phyloP scores from a whole-genome alignment of 108 stramenopile genomes.

The Chaetoceros muelleri region DNA sequence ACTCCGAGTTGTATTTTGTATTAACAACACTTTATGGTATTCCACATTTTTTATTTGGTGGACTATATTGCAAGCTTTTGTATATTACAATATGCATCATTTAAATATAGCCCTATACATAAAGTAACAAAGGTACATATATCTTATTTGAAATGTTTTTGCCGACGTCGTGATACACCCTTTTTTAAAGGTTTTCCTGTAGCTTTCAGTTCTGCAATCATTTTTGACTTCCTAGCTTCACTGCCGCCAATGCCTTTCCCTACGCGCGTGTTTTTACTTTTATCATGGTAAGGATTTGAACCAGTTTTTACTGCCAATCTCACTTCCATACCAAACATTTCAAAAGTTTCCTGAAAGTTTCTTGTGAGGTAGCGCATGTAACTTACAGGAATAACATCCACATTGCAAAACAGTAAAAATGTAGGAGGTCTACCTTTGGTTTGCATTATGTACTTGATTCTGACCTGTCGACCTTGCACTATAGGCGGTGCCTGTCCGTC shows the following conservation, averaged over 20 bases:
- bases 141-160: no score
- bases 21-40: no score
- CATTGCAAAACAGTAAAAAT: slow-evolving; percentile 78
- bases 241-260: slow-evolving; percentile 59
- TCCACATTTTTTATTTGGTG: no score
- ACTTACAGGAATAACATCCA: slow-evolving; percentile 37
- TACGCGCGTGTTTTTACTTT: slow-evolving; percentile 19
- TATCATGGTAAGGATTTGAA: slow-evolving; percentile 55
- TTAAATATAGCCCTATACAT: no score
- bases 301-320: slow-evolving; percentile 66
- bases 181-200: slow-evolving; percentile 5
- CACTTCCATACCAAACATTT: slow-evolving; percentile 74
- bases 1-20: no score
- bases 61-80: no score
- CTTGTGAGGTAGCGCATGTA: slow-evolving; percentile 70
- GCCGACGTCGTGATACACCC: background rate
- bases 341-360: slow-evolving; percentile 77
- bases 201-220: slow-evolving; percentile 27
- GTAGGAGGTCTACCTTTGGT: slow-evolving; percentile 84
- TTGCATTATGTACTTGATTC: slow-evolving; percentile 79
- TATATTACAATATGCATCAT: no score
- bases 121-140: no score
- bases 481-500: slow-evolving; percentile 49
- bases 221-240: slow-evolving; percentile 43
- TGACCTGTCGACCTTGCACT: slow-evolving; percentile 35